A percentile compares a stretch with the other conserved stretches of the same genome.
phyloP scores from a whole-genome alignment of 768 basidiomycete species.

The Tricholoma flavovirens region DNA sequence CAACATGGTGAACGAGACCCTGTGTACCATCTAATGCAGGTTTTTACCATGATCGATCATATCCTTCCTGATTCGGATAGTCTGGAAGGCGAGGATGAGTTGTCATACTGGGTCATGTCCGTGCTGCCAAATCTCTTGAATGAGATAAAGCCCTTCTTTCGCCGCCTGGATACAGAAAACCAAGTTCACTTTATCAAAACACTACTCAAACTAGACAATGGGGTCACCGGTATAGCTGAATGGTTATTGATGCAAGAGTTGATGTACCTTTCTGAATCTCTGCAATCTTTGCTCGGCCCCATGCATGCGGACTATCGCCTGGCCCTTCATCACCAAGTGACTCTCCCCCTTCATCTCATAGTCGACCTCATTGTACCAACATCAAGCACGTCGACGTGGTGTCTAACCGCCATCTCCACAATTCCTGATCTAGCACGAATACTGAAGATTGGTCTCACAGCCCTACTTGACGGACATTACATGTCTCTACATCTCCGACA shows the following conservation, averaged over 20 bases:
- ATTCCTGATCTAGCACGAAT: constrained; percentile 37
- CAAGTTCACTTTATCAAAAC: constrained; percentile 49
- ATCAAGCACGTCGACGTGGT: constrained; percentile 38
- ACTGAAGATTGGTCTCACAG: constrained; percentile 37
- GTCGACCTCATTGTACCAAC: constrained; percentile 36
- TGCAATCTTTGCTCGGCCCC: constrained; percentile 30
- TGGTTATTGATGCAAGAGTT: constrained; percentile 68
- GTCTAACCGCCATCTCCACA: constrained; percentile 33
- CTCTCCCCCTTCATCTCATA: constrained; percentile 44
- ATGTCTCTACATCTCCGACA: constrained; percentile 39
- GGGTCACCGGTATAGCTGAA: constrained; percentile 52
- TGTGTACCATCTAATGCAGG: constrained; percentile 47
- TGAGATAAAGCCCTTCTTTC: constrained; percentile 53
- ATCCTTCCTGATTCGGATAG: constrained; percentile 40
- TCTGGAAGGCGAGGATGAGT: constrained; percentile 25
- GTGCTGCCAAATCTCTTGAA: constrained; percentile 54
- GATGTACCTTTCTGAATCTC: constrained; percentile 38
- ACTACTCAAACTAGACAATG: constrained; percentile 52
- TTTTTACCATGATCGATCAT: constrained; percentile 50
- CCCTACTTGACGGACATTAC: constrained; percentile 44
- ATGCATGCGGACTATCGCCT: constrained; percentile 26
- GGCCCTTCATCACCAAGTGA: constrained; percentile 44
- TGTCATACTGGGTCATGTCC: constrained; percentile 42
- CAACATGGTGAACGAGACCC: constrained; percentile 45
- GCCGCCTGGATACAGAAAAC: constrained; percentile 48